Evolutionary conservation across 2,329 filamentous ascomycete species (phyloP).

Genomic region (Botrytis pseudocinerea): DNA sequence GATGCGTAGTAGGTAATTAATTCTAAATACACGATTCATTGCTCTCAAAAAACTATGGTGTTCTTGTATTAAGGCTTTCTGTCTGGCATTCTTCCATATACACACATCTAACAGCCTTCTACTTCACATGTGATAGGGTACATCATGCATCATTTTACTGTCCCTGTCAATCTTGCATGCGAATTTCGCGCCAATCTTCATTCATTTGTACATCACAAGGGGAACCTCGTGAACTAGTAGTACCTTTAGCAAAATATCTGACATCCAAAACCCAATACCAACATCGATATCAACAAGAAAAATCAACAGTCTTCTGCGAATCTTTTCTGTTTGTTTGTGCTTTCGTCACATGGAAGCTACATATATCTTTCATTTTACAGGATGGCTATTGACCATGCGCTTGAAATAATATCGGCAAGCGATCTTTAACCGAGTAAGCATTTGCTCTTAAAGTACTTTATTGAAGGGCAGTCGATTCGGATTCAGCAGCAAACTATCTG

Average conservation of each 20-base stretch:
- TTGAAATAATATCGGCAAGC: not conserved
- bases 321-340: not conserved
- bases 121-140: not conserved
- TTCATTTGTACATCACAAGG: too few species aligned
- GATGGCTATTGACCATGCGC: not conserved
- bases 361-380: not conserved
- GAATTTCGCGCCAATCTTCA: not conserved
- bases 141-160: not conserved
- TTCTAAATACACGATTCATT: not conserved
- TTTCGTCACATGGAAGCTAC: not conserved
- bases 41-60: not conserved
- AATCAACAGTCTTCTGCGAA: not conserved
- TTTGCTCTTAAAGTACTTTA: not conserved
- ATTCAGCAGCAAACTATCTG: not conserved
- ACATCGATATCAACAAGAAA: not conserved
- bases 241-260: not conserved
- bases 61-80: not conserved
- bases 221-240: not conserved
- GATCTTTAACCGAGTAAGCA: not conserved
- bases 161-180: not conserved
- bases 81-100: not conserved
- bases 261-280: not conserved
- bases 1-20: not conserved
- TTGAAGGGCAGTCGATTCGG: not conserved
- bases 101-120: not conserved